Conservation (phyloP, 1,139 yeast genomes). For the Nadsonia starkeyi-henricii region DNA sequence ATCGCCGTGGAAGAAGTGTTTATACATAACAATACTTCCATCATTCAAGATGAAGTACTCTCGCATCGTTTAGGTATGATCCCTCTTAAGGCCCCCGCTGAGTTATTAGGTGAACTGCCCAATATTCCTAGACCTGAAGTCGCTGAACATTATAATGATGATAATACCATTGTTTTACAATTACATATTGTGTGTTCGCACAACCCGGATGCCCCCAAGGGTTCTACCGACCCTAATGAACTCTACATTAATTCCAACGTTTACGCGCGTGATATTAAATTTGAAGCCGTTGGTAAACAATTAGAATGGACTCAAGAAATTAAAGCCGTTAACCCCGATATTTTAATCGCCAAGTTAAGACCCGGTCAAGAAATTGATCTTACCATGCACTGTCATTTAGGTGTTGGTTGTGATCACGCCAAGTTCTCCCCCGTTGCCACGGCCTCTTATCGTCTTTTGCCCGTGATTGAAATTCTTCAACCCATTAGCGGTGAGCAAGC, state of each 20-base stretch:
- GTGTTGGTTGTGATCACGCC: constrained; percentile 91
- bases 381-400: constrained; percentile 81
- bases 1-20: constrained; percentile 90
- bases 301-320: constrained; percentile 35
- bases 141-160: constrained; percentile 27
- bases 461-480: constrained; percentile 64
- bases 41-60: constrained; percentile 90
- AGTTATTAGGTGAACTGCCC: constrained; percentile 22
- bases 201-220: constrained; percentile 72
- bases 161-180: constrained; percentile 74
- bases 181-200: constrained; percentile 73
- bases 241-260: constrained; percentile 73
- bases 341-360: constrained; percentile 77
- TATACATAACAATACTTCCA: constrained; percentile 86
- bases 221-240: constrained; percentile 68
- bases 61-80: constrained; percentile 90
- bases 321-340: constrained; percentile 44
- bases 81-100: constrained; percentile 90
- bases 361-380: constrained; percentile 94
- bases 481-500: constrained; percentile 75
- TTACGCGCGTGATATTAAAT: constrained; percentile 77
- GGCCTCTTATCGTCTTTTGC: constrained; percentile 90
- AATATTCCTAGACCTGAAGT: constrained; percentile 63
- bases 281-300: constrained; percentile 87
- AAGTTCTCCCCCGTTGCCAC: constrained; percentile 95